Conservation (phyloP, 345 rosid genomes). For the Mallotus nudiflorus region DNA sequence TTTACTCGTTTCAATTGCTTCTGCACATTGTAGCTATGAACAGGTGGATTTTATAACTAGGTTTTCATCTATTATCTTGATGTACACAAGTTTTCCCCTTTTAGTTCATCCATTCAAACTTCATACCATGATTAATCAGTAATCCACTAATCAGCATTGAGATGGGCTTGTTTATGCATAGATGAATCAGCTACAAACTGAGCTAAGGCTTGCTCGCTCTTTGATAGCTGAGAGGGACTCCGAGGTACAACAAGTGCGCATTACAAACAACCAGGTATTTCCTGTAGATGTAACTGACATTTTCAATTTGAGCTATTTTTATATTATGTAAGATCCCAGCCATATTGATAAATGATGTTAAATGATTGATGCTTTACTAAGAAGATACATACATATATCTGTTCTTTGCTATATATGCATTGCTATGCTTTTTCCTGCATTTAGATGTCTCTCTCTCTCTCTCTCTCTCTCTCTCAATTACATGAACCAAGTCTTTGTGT, state of each 20-base stretch:
- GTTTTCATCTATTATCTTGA: background rate
- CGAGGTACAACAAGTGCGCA: slow-evolving; percentile 71
- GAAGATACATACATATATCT: background rate
- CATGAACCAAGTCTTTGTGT: too few relatives aligned
- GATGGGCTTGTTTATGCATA: slow-evolving; percentile 27
- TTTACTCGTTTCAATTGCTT: background rate
- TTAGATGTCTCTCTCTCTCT: background rate
- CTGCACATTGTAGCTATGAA: background rate
- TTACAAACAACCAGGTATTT: slow-evolving; percentile 74
- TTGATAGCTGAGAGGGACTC: slow-evolving; percentile 86
- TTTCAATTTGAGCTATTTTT: background rate
- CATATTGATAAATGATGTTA: background rate
- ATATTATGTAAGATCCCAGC: background rate
- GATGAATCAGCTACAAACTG: slow-evolving; percentile 93
- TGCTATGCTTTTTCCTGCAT: background rate
- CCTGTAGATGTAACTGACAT: background rate
- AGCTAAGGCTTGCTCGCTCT: slow-evolving; percentile 86
- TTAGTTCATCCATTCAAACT: background rate
- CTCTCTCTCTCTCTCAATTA: too few relatives aligned
- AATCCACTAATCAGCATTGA: background rate
- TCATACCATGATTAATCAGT: background rate
- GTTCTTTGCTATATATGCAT: background rate
- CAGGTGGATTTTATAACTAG: background rate
- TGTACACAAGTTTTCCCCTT: background rate
- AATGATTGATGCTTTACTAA: background rate